Conservation (phyloP, 441 rosid genomes). For the Jatropha podagrica region DNA sequence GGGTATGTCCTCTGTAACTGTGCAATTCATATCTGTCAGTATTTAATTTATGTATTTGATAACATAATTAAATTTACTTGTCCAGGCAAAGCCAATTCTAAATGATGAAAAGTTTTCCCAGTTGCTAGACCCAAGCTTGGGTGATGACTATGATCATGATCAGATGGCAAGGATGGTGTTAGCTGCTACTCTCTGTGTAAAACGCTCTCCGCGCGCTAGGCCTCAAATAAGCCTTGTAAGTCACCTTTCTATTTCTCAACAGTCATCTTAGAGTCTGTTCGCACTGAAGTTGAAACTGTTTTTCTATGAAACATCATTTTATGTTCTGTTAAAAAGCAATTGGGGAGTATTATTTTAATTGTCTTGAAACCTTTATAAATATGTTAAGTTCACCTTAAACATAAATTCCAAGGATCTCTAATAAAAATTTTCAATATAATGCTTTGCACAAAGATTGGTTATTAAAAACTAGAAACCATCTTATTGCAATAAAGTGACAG, state of each 20-base stretch:
- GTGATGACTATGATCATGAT: conserved; percentile 39
- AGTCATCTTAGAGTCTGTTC: neutral
- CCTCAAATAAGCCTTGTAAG: conserved; percentile 74
- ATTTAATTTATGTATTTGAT: neutral
- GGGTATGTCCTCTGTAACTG: conserved; percentile 55
- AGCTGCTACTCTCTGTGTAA: conserved; percentile 85
- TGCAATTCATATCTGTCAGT: neutral
- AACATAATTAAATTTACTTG: neutral
- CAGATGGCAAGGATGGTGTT: conserved; percentile 69
- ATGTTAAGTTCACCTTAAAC: no score
- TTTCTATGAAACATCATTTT: neutral
- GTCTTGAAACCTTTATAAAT: no score
- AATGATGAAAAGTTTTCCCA: conserved; percentile 59
- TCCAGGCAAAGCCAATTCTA: conserved; percentile 80
- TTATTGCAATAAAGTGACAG: no score
- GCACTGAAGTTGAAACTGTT: neutral
- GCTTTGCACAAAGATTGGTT: no score
- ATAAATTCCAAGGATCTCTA: no score
- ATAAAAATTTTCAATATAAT: no score
- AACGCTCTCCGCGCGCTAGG: conserved; percentile 55
- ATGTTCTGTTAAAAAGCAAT: neutral
- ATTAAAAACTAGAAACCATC: no score
- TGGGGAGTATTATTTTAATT: no score
- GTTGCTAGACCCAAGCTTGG: conserved; percentile 74
- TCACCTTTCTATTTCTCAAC: neutral